phyloP scores from a whole-genome alignment of 108 stramenopile species.

The Skeletonema costatum region DNA sequence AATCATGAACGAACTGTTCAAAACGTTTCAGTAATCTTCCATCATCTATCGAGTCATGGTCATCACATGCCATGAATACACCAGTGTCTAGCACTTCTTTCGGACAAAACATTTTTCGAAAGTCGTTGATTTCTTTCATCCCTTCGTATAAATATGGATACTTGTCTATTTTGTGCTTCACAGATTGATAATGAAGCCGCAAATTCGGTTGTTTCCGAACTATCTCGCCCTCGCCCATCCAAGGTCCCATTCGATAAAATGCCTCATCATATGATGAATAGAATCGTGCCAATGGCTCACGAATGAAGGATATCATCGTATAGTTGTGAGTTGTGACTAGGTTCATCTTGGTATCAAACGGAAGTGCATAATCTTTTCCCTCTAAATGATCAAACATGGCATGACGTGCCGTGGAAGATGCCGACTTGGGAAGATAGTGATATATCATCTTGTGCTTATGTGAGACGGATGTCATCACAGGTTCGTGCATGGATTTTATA shows the following conservation, averaged over 20 bases:
- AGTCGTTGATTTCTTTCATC: conserved; percentile 20
- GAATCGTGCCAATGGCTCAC: conserved; percentile 45
- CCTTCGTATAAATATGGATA: conserved; percentile 49
- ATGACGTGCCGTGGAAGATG: conserved; percentile 35
- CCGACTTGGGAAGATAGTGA: conserved; percentile 34
- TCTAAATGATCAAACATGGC: conserved; percentile 38
- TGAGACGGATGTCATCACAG: conserved; percentile 12
- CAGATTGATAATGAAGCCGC: not conserved
- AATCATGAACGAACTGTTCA: conserved; percentile 41
- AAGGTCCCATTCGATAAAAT: conserved; percentile 39
- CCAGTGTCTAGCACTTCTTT: not conserved
- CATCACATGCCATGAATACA: conserved; percentile 9
- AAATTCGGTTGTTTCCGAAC: not conserved
- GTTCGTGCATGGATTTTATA: not conserved
- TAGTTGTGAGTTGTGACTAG: conserved; percentile 16
- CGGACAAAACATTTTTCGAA: conserved; percentile 32
- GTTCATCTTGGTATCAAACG: conserved; percentile 5
- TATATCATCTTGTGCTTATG: conserved; percentile 34
- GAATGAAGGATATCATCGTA: conserved; percentile 27
- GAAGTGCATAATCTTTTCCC: conserved; percentile 22
- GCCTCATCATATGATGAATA: conserved; percentile 48
- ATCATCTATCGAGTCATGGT: conserved; percentile 37
- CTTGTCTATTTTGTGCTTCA: conserved; percentile 10
- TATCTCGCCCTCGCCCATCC: conserved; percentile 24
- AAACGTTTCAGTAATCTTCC: conserved; percentile 29